Percentiles rank a stretch among this genome's conserved stretches.
Conservation (phyloP, 495 filamentous ascomycete species). For the Durotheca rogersii region DNA sequence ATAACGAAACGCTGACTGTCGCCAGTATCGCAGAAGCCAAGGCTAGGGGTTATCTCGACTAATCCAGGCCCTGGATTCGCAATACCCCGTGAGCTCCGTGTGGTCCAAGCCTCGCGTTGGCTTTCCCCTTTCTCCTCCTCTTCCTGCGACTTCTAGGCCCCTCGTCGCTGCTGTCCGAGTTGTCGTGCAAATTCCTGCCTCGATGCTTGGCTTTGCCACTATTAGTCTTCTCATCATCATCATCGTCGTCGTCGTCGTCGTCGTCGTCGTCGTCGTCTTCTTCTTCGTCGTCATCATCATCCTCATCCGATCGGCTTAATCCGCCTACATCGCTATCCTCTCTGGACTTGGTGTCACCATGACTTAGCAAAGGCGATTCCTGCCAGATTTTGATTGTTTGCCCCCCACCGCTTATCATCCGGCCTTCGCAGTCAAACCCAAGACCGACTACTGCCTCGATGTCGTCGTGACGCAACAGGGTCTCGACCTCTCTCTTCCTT, state of each 20-base stretch:
- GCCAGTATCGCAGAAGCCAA: not conserved
- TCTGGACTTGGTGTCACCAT: conserved; percentile 43
- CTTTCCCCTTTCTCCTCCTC: conserved; percentile 51
- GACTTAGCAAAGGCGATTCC: conserved; percentile 47
- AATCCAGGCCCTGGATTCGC: conserved; percentile 67
- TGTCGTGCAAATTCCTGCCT: conserved; percentile 42
- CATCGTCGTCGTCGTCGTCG: conserved; percentile 43
- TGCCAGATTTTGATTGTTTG: conserved; percentile 83
- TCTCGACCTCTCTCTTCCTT: conserved; percentile 43
- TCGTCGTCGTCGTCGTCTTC: conserved; percentile 46
- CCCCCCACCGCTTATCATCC: conserved; percentile 85
- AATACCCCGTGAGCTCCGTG: conserved; percentile 58
- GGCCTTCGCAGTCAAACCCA: conserved; percentile 76
- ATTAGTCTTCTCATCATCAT: conserved; percentile 34
- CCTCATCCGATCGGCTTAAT: too few species aligned
- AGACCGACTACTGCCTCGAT: conserved; percentile 76
- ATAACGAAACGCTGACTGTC: too few species aligned
- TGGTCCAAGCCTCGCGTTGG: conserved; percentile 50
- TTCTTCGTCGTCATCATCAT: conserved; percentile 49
- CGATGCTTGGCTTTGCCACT: conserved; percentile 45
- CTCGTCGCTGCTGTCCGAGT: conserved; percentile 32
- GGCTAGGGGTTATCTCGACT: conserved; percentile 27
- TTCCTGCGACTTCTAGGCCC: conserved; percentile 38
- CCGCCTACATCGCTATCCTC: conserved; percentile 45
- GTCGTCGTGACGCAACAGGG: conserved; percentile 73